phyloP scores from a whole-genome alignment of 2,329 filamentous ascomycete genomes.

The Alternaria novae-zelandiae region DNA sequence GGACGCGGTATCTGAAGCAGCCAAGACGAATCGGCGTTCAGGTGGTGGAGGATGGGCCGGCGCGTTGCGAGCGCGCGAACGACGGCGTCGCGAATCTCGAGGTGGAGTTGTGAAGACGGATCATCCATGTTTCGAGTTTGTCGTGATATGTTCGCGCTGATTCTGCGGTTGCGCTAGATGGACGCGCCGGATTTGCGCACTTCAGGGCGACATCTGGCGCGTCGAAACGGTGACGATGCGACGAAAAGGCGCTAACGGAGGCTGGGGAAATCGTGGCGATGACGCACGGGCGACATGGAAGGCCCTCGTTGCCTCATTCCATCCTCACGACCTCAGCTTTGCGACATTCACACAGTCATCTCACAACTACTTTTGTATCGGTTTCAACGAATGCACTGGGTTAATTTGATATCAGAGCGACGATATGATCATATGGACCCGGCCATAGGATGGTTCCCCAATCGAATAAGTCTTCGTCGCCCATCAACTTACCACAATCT shows the following conservation, averaged over 20 bases:
- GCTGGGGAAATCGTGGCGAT: constrained; percentile 11
- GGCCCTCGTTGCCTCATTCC: neutral
- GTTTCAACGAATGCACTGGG: neutral
- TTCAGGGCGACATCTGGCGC: constrained; percentile 30
- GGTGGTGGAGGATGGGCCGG: constrained; percentile 65
- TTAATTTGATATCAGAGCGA: neutral
- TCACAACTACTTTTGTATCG: neutral
- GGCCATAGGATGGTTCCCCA: neutral
- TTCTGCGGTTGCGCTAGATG: constrained; percentile 1
- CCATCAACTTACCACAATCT: neutral
- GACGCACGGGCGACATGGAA: constrained; percentile 20
- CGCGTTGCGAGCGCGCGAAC: constrained; percentile 50
- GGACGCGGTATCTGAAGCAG: constrained; percentile 69
- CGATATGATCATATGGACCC: no score
- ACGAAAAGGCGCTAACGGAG: constrained; percentile 18
- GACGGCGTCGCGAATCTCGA: constrained; percentile 51
- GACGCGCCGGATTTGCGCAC: constrained; percentile 12
- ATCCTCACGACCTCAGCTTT: neutral
- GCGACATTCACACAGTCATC: neutral
- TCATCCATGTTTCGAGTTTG: constrained; percentile 34
- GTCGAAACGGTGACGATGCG: constrained; percentile 1
- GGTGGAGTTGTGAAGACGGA: constrained; percentile 50
- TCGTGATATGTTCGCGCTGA: neutral
- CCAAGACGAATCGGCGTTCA: constrained; percentile 73
- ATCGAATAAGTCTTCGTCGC: neutral